phyloP scores from a whole-genome alignment of 805 yeast species.

The Lipomyces sp. region DNA sequence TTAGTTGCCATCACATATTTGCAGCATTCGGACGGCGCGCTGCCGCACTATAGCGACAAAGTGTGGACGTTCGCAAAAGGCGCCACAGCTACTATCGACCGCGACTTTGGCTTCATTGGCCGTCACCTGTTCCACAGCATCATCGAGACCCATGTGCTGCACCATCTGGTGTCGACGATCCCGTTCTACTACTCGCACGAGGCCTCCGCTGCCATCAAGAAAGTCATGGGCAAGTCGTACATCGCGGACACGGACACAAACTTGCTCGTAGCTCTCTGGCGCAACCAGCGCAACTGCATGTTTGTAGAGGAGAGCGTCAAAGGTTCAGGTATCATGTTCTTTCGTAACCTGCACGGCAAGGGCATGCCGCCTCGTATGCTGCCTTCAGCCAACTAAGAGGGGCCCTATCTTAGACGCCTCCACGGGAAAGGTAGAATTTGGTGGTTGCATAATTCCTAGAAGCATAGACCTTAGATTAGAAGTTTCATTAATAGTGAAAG shows the following conservation, averaged over 20 bases:
- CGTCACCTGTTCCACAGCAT: slow-evolving; percentile 82
- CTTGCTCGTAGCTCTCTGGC: slow-evolving; percentile 70
- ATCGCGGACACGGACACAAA: slow-evolving; percentile 65
- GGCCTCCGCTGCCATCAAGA: slow-evolving; percentile 69
- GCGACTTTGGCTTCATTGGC: slow-evolving; percentile 82
- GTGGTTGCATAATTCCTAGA: slow-evolving; percentile 6
- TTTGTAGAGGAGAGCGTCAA: slow-evolving; percentile 71
- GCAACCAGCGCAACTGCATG: slow-evolving; percentile 65
- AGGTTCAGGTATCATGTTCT: slow-evolving; percentile 70
- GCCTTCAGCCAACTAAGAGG: not conserved
- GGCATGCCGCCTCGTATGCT: slow-evolving; percentile 47
- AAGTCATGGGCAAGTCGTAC: slow-evolving; percentile 85
- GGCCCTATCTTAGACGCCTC: not conserved
- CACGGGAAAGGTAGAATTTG: slow-evolving; percentile 1
- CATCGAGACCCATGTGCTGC: slow-evolving; percentile 87
- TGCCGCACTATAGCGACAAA: slow-evolving; percentile 77
- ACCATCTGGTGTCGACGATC: slow-evolving; percentile 80
- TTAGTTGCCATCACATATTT: slow-evolving; percentile 77
- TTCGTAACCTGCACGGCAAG: slow-evolving; percentile 67
- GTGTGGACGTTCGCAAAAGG: slow-evolving; percentile 84
- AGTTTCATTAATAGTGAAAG: not conserved
- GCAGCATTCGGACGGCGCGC: slow-evolving; percentile 78
- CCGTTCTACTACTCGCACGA: slow-evolving; percentile 74
- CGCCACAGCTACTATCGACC: slow-evolving; percentile 86
- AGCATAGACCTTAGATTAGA: slow-evolving; percentile 6